Percentiles rank a stretch among this genome's conserved stretches.
Evolutionary conservation across 768 basidiomycete genomes (phyloP).

Genomic region (Psilocybe tampanensis): DNA sequence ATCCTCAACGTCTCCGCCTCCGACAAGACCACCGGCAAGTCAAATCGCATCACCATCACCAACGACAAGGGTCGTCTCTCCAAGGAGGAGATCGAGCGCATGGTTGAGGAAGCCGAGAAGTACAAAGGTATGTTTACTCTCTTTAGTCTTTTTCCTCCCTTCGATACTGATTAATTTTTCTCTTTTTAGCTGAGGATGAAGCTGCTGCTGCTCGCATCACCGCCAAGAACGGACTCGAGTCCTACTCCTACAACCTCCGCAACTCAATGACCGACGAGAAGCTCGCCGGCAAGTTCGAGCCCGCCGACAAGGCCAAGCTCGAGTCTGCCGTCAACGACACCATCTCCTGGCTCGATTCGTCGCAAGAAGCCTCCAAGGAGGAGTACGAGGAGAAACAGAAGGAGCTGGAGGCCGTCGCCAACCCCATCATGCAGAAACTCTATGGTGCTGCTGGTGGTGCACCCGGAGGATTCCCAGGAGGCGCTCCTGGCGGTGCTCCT

Average conservation of each 20-base stretch:
- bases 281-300: slow-evolving; percentile 84
- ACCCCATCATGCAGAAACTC: slow-evolving; percentile 70
- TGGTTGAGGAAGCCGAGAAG: slow-evolving; percentile 93
- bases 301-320: slow-evolving; percentile 84
- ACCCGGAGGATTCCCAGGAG: slow-evolving; percentile 56
- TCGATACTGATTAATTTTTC: slow-evolving; percentile 26
- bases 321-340: slow-evolving; percentile 80
- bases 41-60: slow-evolving; percentile 90
- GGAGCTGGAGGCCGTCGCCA: slow-evolving; percentile 86
- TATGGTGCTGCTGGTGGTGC: slow-evolving; percentile 72
- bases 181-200: slow-evolving; percentile 69
- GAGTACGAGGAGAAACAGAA: slow-evolving; percentile 94
- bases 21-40: slow-evolving; percentile 98
- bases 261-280: slow-evolving; percentile 87
- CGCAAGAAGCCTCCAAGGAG: slow-evolving; percentile 90
- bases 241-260: slow-evolving; percentile 93
- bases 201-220: slow-evolving; percentile 81
- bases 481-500: slow-evolving; percentile 53
- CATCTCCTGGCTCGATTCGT: slow-evolving; percentile 83
- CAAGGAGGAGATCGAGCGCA: slow-evolving; percentile 98
- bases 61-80: slow-evolving; percentile 97
- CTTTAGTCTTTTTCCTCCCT: slow-evolving; percentile 4
- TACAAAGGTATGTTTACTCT: slow-evolving; percentile 60
- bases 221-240: slow-evolving; percentile 92
- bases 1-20: slow-evolving; percentile 94